Base-by-base conservation (phyloP, 257 asterid genomes). In the Capsicum rhomboideum region DNA sequence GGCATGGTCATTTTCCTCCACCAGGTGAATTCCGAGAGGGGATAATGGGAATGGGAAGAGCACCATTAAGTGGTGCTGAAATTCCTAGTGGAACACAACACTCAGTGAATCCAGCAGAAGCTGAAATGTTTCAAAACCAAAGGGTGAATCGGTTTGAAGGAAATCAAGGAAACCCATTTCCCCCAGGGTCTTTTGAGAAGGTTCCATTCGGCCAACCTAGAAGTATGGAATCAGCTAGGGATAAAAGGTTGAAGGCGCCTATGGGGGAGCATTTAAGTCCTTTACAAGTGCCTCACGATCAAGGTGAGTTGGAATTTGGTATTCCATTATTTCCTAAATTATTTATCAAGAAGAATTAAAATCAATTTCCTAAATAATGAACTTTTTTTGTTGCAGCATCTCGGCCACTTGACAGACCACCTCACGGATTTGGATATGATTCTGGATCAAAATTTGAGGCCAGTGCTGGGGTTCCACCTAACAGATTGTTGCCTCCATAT, bases 11-110 rank as follows among this genome's bases (percentile, higher is more conserved):
- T 86, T 86, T 90, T 53, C 87, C 87, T 78, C 88, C 88, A 66
- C 83, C 85, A n/a, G 86, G 90, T 85, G 90, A 87, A 87, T 90
- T 87, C 71, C 93, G 80, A 58, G 86, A 82, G 82, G 96, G 90
- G 74, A 53, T 85, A 55, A 49, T 8, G 50, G 85, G 85, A 44
- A 80, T 86, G 86, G 95, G 91, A 87, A 88, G 91, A 84, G 91
- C 82, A 59, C 94, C 90, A 14, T 87, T 82, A 56, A 89, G 20
- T 84, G 89, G 88, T 49, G 82, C 87, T 85, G 95, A 91, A 83
- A 89, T 85, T 84, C 92, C 86, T 80, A 82, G 83, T 90, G 92
- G 89, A 31, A 42, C 82, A 17, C 92, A 88, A 49, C 86, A 87
- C 74, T 74, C 84, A 10, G 87, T 23, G 58, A 87, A 90, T 90